Evolutionary conservation across 2,329 filamentous ascomycete genomes (phyloP).

Genomic region (Tetracladium maxilliforme): DNA sequence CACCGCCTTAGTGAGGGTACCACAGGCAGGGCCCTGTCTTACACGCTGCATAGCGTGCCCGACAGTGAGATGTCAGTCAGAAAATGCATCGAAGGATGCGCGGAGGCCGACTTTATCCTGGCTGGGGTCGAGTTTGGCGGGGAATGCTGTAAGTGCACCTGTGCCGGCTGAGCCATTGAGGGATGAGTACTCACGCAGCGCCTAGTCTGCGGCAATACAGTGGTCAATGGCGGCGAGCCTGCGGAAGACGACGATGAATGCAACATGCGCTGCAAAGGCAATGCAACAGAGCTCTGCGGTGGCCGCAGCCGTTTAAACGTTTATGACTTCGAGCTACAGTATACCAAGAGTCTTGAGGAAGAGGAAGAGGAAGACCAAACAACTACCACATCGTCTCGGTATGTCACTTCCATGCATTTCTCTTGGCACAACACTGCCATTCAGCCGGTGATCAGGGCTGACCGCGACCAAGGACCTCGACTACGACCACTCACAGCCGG

Average conservation of each 20-base stretch:
- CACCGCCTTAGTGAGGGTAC: slow-evolving; percentile 15
- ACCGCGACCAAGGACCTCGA: too few relatives aligned
- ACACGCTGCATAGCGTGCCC: slow-evolving; percentile 3
- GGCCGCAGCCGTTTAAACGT: background rate
- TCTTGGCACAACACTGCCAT: too few relatives aligned
- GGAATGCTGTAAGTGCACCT: slow-evolving; percentile 12
- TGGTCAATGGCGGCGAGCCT: slow-evolving; percentile 1
- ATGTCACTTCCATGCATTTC: too few relatives aligned
- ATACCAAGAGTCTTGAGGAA: slow-evolving; percentile 1
- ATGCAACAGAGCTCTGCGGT: slow-evolving; percentile 6
- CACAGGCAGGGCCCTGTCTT: slow-evolving; percentile 11
- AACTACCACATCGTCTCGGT: too few relatives aligned
- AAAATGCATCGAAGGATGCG: too few relatives aligned
- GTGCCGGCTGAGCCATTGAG: background rate
- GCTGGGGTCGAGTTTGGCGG: slow-evolving; percentile 12
- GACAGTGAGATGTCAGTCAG: too few relatives aligned
- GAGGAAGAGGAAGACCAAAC: too few relatives aligned
- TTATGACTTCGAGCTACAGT: slow-evolving; percentile 1
- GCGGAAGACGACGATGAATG: slow-evolving; percentile 1
- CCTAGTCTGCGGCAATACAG: slow-evolving; percentile 7
- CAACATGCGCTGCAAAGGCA: slow-evolving; percentile 7
- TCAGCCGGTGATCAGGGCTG: too few relatives aligned
- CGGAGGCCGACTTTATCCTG: slow-evolving; percentile 9
- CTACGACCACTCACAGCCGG: too few relatives aligned
- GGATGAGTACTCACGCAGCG: slow-evolving; percentile 4